A percentile compares a stretch with the other conserved stretches of the same genome.
Conservation (phyloP, 768 basidiomycete genomes). For the Phanerochaete sordida region DNA sequence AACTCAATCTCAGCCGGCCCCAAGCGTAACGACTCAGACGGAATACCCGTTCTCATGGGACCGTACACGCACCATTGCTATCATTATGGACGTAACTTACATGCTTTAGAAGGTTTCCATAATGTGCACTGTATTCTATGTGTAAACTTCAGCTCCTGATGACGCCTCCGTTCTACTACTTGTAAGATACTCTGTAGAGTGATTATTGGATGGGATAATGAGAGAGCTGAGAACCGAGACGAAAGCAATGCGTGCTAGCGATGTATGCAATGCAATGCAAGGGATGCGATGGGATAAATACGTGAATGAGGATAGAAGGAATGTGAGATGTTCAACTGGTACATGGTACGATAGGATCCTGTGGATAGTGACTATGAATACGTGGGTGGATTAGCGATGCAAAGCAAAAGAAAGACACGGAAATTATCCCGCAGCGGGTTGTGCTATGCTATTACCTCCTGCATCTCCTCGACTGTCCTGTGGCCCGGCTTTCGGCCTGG, state of each 20-base stretch:
- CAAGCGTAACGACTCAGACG: background rate
- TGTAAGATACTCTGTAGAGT: background rate
- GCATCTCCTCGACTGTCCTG: background rate
- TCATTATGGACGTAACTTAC: background rate
- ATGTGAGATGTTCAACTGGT: background rate
- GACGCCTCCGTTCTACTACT: background rate
- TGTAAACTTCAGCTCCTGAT: background rate
- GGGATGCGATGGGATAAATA: background rate
- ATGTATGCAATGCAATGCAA: background rate
- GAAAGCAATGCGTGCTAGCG: background rate
- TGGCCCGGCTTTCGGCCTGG: background rate
- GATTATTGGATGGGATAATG: background rate
- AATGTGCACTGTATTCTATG: background rate
- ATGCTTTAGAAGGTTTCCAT: background rate
- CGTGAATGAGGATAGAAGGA: background rate
- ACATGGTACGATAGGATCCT: background rate
- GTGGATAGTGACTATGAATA: background rate
- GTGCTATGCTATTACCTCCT: background rate
- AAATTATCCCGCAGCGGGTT: background rate
- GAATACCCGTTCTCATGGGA: background rate
- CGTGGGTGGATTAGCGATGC: background rate
- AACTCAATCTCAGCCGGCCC: conserved; percentile 3
- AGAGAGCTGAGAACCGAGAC: background rate
- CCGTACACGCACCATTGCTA: background rate
- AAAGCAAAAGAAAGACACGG: background rate